A percentile compares a stretch with the other conserved stretches of the same genome.
Evolutionary conservation across 331 rosid genomes (phyloP).

Genomic region (Telfairia occidentalis): DNA sequence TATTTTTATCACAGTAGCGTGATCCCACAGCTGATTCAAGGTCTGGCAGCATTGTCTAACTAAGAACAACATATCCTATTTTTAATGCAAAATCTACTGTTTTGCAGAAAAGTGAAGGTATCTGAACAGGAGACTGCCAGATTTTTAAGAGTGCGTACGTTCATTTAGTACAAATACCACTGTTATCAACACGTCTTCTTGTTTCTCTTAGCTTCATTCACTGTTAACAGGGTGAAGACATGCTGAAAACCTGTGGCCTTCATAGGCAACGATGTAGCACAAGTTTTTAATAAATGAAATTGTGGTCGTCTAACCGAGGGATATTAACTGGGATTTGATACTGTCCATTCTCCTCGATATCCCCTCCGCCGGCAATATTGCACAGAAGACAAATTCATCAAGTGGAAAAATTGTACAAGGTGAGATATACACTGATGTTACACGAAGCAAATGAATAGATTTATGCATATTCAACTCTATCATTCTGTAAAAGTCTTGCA

Average conservation of each 20-base stretch:
- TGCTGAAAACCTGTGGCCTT: neutral
- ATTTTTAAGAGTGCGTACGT: neutral
- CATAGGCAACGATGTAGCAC: neutral
- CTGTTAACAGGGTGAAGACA: neutral
- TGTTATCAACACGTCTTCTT: neutral
- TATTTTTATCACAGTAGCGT: conserved; percentile 14
- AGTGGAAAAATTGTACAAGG: neutral
- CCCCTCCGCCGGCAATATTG: conserved; percentile 1
- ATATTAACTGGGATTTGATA: neutral
- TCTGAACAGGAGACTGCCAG: conserved; percentile 18
- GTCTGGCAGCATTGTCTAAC: neutral
- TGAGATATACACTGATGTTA: neutral
- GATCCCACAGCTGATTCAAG: conserved; percentile 19
- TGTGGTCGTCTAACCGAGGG: neutral
- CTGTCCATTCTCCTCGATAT: conserved; percentile 2
- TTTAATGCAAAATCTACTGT: neutral
- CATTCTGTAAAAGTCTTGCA: neutral
- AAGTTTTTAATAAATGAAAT: neutral
- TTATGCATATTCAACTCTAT: neutral
- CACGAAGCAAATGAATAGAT: neutral
- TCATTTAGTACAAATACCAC: neutral
- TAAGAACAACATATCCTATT: conserved; percentile 3
- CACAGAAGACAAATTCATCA: neutral
- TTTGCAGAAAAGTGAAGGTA: conserved; percentile 7
- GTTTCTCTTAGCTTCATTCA: conserved; percentile 1